Percentiles rank a stretch among this genome's conserved stretches.
Evolutionary conservation across 768 basidiomycete species (phyloP).

Genomic region (Boletus sp.): DNA sequence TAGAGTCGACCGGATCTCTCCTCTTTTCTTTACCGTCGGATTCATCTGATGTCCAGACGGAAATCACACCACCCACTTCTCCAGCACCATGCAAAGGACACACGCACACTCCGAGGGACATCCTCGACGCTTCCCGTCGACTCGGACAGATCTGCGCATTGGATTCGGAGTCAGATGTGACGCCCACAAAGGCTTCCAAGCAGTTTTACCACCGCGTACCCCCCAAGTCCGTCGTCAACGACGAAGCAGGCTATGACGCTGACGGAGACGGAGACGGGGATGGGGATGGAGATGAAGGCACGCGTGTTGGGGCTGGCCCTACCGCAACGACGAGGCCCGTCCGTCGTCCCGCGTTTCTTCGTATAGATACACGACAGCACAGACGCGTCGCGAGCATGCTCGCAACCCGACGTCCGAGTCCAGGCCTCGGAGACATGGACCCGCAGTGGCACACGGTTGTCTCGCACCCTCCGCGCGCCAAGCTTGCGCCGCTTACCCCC

Average conservation of each 20-base stretch:
- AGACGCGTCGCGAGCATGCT: slow-evolving; percentile 27
- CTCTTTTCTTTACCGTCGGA: slow-evolving; percentile 13
- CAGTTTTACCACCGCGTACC: not conserved
- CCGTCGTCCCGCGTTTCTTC: slow-evolving; percentile 18
- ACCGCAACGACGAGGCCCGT: not conserved
- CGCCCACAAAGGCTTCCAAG: slow-evolving; percentile 1
- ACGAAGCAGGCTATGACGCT: slow-evolving; percentile 28
- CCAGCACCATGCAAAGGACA: slow-evolving; percentile 13
- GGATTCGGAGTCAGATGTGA: not conserved
- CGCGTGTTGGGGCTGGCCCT: not conserved
- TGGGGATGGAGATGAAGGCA: not conserved
- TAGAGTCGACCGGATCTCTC: slow-evolving; percentile 12
- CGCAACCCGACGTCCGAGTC: slow-evolving; percentile 7
- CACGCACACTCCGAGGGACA: slow-evolving; percentile 4
- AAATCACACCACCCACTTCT: slow-evolving; percentile 21
- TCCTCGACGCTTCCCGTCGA: slow-evolving; percentile 13
- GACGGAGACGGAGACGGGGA: slow-evolving; percentile 14
- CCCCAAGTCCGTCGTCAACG: not conserved
- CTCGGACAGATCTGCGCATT: slow-evolving; percentile 4
- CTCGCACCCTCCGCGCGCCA: not conserved
- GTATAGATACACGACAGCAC: slow-evolving; percentile 26
- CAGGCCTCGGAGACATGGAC: not conserved
- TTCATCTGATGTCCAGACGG: slow-evolving; percentile 16
- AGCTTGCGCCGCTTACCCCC: not conserved
- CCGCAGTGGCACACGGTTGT: not conserved